Evolutionary conservation across 306 rosid genomes (phyloP).

Genomic region (Echinosophora koreensis): DNA sequence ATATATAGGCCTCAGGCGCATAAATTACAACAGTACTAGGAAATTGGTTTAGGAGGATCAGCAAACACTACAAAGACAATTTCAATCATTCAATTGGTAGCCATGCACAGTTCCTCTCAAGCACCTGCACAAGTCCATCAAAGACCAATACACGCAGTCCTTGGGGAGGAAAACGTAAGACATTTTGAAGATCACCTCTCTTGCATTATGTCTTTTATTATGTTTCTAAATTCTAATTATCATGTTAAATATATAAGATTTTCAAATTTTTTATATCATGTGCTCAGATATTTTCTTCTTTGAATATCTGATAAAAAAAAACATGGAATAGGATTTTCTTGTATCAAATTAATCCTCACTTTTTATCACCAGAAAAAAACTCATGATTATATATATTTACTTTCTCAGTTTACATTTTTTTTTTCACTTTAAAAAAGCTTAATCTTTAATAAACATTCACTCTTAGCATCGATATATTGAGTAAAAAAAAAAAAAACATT

Average conservation of each 20-base stretch:
- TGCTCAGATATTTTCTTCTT: background rate
- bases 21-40: slow-evolving; percentile 26
- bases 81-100: slow-evolving; percentile 28
- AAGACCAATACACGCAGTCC: slow-evolving; percentile 48
- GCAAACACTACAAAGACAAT: background rate
- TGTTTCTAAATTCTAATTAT: background rate
- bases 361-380: background rate
- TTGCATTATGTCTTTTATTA: background rate
- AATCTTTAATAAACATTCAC: too few relatives aligned
- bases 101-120: slow-evolving; percentile 50
- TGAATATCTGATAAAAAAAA: background rate
- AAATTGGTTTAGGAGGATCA: slow-evolving; percentile 24
- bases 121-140: slow-evolving; percentile 39
- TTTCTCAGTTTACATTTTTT: too few relatives aligned
- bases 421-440: too few relatives aligned
- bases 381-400: background rate
- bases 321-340: background rate
- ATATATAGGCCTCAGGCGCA: slow-evolving; percentile 8
- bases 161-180: slow-evolving; percentile 69
- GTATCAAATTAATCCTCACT: background rate
- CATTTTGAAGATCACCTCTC: background rate
- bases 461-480: too few relatives aligned
- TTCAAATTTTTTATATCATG: background rate
- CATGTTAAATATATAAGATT: background rate
- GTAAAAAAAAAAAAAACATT: too few relatives aligned